Conservation (phyloP, 805 yeast genomes). For the Kuraishia cidri region DNA sequence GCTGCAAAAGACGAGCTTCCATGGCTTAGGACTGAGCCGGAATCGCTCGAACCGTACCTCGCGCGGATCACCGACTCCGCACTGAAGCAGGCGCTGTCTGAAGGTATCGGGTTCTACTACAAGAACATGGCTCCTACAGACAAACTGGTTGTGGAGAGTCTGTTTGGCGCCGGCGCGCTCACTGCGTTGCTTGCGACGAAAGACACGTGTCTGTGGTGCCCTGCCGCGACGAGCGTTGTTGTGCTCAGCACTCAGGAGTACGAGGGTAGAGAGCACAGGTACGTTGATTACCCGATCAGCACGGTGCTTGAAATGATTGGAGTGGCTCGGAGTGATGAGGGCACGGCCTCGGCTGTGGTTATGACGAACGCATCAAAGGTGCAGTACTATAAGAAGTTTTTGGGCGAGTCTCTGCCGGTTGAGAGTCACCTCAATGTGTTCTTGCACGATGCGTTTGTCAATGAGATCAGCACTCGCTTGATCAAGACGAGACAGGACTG, state of each 20-base stretch:
- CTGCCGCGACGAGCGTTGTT: constrained; percentile 45
- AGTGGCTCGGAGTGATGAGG: constrained; percentile 18
- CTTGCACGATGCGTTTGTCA: constrained; percentile 59
- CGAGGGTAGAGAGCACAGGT: constrained; percentile 69
- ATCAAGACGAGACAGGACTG: constrained; percentile 73
- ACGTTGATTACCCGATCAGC: constrained; percentile 56
- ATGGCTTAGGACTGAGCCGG: constrained; percentile 29
- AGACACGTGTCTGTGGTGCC: constrained; percentile 42
- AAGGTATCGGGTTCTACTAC: constrained; percentile 62
- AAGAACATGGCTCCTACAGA: constrained; percentile 51
- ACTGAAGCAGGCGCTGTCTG: constrained; percentile 30
- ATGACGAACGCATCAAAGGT: constrained; percentile 47
- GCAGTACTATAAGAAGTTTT: constrained; percentile 61
- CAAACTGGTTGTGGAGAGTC: constrained; percentile 38
- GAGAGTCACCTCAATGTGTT: constrained; percentile 62
- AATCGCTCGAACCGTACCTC: constrained; percentile 29
- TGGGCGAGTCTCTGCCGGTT: constrained; percentile 69
- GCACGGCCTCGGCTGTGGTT: constrained; percentile 36
- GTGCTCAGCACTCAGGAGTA: constrained; percentile 63
- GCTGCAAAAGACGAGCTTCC: constrained; percentile 25
- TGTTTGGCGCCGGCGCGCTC: constrained; percentile 42
- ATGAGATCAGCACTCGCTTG: constrained; percentile 62
- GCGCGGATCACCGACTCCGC: constrained; percentile 35
- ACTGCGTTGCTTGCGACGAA: constrained; percentile 51
- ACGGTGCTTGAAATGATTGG: constrained; percentile 63